Evolutionary conservation across 768 basidiomycete species (phyloP), one percentile per base, ranked within the genome.

Genomic region (Gloeophyllum trabeum): DNA sequence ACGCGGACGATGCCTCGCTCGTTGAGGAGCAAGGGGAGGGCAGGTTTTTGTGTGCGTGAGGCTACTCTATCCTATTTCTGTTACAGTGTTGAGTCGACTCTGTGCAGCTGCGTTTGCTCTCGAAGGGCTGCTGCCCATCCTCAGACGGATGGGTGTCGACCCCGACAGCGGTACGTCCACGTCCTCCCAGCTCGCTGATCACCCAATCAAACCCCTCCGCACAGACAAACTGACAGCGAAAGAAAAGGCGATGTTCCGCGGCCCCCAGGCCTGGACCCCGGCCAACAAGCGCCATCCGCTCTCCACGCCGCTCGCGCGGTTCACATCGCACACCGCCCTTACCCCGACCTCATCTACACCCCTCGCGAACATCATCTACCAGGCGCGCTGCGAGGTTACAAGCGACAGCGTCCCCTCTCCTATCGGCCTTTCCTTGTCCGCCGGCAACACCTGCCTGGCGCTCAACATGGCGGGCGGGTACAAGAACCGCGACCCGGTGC

Each of bases 341-440:
- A 46, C 54, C 2, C 45, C 54, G 5, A 50, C 48, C 13, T 3
- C 23, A 1, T 20, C 40, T 1, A 50, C 53, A 5, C 53, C 57
- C 14, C 39, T 46, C 6, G 64, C 62, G 1, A 53, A 49, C 5
- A 39, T 46, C 18, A 50, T 67, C 12, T 59, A 56, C 38, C 53
- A 68, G 35, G 65, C 64, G 6, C 55, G 64, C 6, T 61, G 56
- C 30, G 62, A 66, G 43, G 49, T 66, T 16, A 43, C 45, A 3
- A 47, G 46, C 24, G 44, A 50, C n/a, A 32, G 41, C 16, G 56
- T 55, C 14, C 4, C 24, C 7, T 34, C 39, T 18, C 60, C 59
- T 14, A 41, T 45, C 30, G 36, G 37, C 24, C 26, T 59, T 19
- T 18, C 37, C 21, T 23, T 61, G 4, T 54, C 62, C 2, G 26